Percentiles rank a stretch among this genome's conserved stretches.
These are phyloP conservation scores for Hypoxylon rickii DNA, from an alignment of 495 filamentous ascomycete genomes.

Conservation along the genomic window DNA sequence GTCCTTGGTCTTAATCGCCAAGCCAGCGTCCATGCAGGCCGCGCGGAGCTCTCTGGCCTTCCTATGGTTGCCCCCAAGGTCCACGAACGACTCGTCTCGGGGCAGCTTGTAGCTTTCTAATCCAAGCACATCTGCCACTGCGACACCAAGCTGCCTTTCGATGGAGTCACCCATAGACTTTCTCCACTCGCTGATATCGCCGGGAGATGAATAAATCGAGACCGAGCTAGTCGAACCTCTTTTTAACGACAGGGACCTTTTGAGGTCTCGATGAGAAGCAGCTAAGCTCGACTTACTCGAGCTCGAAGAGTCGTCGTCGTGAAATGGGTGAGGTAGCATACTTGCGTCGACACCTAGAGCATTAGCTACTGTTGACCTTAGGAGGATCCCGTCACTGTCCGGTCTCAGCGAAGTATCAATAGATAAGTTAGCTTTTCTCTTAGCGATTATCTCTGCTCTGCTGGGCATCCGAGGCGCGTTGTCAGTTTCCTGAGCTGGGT, in stretches of 20 bases:
- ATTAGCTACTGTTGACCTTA: conserved; percentile 34
- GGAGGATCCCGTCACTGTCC: conserved; percentile 3
- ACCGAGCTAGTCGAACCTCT: conserved; percentile 7
- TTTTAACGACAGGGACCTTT: neutral
- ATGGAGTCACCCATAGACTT: conserved; percentile 27
- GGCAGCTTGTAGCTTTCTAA: conserved; percentile 29
- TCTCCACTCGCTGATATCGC: conserved; percentile 15
- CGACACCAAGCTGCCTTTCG: conserved; percentile 38
- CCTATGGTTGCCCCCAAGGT: conserved; percentile 46
- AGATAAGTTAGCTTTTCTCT: conserved; percentile 3
- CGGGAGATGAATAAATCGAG: conserved; percentile 17
- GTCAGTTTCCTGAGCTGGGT: neutral
- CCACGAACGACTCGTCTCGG: conserved; percentile 44
- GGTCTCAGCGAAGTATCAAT: conserved; percentile 10
- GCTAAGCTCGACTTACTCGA: conserved; percentile 13
- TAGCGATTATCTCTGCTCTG: neutral
- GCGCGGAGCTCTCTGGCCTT: conserved; percentile 41
- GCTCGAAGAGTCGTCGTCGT: conserved; percentile 11
- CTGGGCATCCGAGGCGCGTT: neutral
- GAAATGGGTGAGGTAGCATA: conserved; percentile 27
- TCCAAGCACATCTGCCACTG: conserved; percentile 42
- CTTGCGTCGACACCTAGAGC: conserved; percentile 33
- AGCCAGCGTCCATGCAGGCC: conserved; percentile 42
- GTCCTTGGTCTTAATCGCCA: conserved; percentile 44
- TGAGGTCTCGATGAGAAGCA: neutral